Percentiles rank a stretch among this genome's conserved stretches.
These are phyloP conservation scores for Scutellaria galericulata DNA, from an alignment of 257 asterid genomes.

Conservation along the genomic window DNA sequence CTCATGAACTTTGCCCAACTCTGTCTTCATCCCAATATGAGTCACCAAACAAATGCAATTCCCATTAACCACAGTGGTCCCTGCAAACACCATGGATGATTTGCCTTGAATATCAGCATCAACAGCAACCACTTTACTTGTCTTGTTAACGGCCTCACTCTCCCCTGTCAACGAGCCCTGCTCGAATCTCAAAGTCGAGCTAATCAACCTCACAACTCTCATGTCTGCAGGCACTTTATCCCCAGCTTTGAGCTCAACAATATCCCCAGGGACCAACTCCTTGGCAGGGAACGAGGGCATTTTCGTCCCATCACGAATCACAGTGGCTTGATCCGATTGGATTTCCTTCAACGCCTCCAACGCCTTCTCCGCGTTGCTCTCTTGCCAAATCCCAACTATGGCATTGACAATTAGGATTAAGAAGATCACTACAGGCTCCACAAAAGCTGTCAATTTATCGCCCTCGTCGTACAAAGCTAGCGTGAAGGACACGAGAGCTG, in stretches of 20 bases:
- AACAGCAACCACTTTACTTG: slow-evolving; percentile 25
- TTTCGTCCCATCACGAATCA: slow-evolving; percentile 31
- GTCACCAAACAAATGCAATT: slow-evolving; percentile 58
- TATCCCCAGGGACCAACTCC: slow-evolving; percentile 85
- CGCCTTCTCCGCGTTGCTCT: slow-evolving; percentile 85
- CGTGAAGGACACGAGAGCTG: too few species aligned
- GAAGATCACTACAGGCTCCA: slow-evolving; percentile 78
- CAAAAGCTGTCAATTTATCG: slow-evolving; percentile 46
- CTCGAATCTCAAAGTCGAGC: slow-evolving; percentile 71
- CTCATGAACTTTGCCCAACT: slow-evolving; percentile 72
- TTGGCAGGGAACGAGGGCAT: slow-evolving; percentile 57
- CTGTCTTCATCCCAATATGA: slow-evolving; percentile 75
- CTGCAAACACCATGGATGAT: slow-evolving; percentile 85
- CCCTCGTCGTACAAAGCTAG: too few species aligned
- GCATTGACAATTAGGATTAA: slow-evolving; percentile 77
- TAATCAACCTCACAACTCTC: slow-evolving; percentile 68
- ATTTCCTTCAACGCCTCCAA: slow-evolving; percentile 84
- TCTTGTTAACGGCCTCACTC: slow-evolving; percentile 45
- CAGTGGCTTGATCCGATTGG: slow-evolving; percentile 55
- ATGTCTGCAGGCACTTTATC: slow-evolving; percentile 88
- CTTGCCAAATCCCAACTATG: slow-evolving; percentile 85
- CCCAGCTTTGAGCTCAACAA: slow-evolving; percentile 77
- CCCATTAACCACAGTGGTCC: slow-evolving; percentile 86
- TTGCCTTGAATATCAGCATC: slow-evolving; percentile 50
- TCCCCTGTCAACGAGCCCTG: slow-evolving; percentile 87